These are phyloP conservation scores for Gaultheria prostrata DNA, from an alignment of 148 eudicot species.

Conservation along the genomic window DNA sequence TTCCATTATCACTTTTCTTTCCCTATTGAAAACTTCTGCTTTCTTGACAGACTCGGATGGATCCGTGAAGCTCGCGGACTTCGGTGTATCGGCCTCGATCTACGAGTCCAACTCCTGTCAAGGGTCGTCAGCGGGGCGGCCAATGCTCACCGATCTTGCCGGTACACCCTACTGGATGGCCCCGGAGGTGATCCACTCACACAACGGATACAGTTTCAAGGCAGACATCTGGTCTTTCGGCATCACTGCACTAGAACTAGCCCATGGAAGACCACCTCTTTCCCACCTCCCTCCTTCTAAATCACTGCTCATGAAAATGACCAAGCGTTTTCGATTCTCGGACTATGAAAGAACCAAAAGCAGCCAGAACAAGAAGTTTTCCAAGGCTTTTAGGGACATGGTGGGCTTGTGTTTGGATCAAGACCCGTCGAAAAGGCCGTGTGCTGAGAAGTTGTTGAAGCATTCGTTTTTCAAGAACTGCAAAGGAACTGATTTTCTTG, in stretches of 20 bases:
- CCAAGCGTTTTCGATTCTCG: slow-evolving; percentile 53
- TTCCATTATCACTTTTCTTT: no score
- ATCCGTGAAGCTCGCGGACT: slow-evolving; percentile 56
- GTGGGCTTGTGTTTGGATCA: slow-evolving; percentile 67
- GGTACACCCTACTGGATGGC: slow-evolving; percentile 95
- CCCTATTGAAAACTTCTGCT: background rate
- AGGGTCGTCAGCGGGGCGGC: background rate
- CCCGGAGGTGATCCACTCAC: slow-evolving; percentile 75
- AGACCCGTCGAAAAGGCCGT: slow-evolving; percentile 73
- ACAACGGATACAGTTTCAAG: slow-evolving; percentile 55
- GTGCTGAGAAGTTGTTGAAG: slow-evolving; percentile 66
- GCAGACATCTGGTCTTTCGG: slow-evolving; percentile 91
- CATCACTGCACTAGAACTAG: slow-evolving; percentile 67
- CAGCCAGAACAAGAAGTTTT: slow-evolving; percentile 41
- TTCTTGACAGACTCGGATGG: slow-evolving; percentile 41
- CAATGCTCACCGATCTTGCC: slow-evolving; percentile 45
- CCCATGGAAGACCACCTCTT: slow-evolving; percentile 74
- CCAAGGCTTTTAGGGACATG: slow-evolving; percentile 68
- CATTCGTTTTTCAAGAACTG: slow-evolving; percentile 65
- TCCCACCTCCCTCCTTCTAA: slow-evolving; percentile 68
- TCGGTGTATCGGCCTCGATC: slow-evolving; percentile 74
- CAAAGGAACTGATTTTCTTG: slow-evolving; percentile 53
- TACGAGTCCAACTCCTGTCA: slow-evolving; percentile 35
- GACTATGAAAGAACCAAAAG: slow-evolving; percentile 42
- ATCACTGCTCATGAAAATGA: slow-evolving; percentile 62